These are phyloP conservation scores for Mycena rosella DNA, from an alignment of 768 basidiomycete species.

Conservation along the genomic window DNA sequence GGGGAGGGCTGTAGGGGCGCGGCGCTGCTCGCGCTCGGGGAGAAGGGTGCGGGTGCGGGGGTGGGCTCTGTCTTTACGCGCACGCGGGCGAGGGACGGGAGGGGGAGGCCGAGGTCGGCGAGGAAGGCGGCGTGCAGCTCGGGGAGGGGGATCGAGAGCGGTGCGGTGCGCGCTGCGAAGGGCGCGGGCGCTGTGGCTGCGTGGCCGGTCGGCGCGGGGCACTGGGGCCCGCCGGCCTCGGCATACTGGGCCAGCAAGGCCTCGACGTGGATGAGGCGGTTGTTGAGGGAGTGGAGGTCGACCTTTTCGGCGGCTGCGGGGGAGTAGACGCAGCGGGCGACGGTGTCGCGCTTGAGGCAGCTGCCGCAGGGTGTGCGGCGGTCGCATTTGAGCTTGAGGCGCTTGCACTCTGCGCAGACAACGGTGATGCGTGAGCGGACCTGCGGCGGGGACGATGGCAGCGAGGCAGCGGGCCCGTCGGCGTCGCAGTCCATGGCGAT, in stretches of 20 bases:
- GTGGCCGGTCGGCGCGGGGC: conserved; percentile 37
- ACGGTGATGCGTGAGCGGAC: conserved; percentile 28
- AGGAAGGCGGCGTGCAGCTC: conserved; percentile 27
- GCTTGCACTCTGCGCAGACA: conserved; percentile 74
- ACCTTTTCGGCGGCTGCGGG: conserved; percentile 90
- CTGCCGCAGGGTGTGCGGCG: conserved; percentile 81
- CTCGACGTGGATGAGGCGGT: conserved; percentile 81
- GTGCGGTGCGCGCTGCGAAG: not conserved
- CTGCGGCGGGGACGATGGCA: not conserved
- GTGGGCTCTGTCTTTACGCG: not conserved
- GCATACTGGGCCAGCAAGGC: not conserved
- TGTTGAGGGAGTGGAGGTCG: conserved; percentile 87
- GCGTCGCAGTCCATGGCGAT: not conserved
- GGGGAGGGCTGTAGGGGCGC: not conserved
- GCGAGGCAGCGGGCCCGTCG: too few relatives aligned
- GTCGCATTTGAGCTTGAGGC: conserved; percentile 89
- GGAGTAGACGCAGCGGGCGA: conserved; percentile 80
- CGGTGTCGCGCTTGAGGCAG: conserved; percentile 84
- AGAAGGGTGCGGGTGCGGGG: too few relatives aligned
- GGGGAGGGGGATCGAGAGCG: conserved; percentile 10
- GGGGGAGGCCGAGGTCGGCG: conserved; percentile 16
- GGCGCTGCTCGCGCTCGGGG: too few relatives aligned
- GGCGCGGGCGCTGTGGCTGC: conserved; percentile 15
- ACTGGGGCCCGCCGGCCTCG: not conserved
- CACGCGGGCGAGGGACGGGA: not conserved